These are phyloP conservation scores for Inonotus obliquus DNA, from an alignment of 1,284 basidiomycete species.

Conservation along the genomic window DNA sequence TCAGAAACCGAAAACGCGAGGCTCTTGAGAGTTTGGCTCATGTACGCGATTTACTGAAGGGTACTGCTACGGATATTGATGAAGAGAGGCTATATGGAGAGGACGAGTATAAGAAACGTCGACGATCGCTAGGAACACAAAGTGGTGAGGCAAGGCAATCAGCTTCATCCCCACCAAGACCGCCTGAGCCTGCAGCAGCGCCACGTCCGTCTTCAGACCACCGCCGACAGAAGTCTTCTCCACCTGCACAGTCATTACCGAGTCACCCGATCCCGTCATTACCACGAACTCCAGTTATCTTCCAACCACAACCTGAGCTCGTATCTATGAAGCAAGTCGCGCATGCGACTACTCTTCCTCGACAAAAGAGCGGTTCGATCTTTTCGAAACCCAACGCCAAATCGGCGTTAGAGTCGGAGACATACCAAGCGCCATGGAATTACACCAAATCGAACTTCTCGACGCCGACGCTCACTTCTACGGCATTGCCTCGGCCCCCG, in stretches of 20 bases:
- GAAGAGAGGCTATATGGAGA: constrained; percentile 59
- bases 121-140: constrained; percentile 24
- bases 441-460: constrained; percentile 22
- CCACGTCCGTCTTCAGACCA: constrained; percentile 24
- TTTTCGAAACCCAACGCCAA: neutral
- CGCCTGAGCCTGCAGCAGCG: constrained; percentile 27
- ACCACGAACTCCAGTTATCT: constrained; percentile 15
- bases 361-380: neutral
- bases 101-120: constrained; percentile 35
- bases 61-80: constrained; percentile 48
- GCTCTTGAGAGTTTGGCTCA: constrained; percentile 71
- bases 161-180: constrained; percentile 19
- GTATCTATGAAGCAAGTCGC: neutral
- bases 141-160: constrained; percentile 9
- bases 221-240: constrained; percentile 18
- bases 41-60: constrained; percentile 66
- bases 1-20: constrained; percentile 48
- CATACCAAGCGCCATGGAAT: constrained; percentile 20
- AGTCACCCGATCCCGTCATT: constrained; percentile 15
- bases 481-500: constrained; percentile 17
- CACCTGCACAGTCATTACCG: constrained; percentile 19
- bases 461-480: constrained; percentile 1
- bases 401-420: constrained; percentile 18
- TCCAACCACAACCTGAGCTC: neutral
- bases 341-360: constrained; percentile 2